These are phyloP conservation scores for Aspergillus sp. DNA, from an alignment of 2,329 filamentous ascomycete genomes.

Conservation along the genomic window DNA sequence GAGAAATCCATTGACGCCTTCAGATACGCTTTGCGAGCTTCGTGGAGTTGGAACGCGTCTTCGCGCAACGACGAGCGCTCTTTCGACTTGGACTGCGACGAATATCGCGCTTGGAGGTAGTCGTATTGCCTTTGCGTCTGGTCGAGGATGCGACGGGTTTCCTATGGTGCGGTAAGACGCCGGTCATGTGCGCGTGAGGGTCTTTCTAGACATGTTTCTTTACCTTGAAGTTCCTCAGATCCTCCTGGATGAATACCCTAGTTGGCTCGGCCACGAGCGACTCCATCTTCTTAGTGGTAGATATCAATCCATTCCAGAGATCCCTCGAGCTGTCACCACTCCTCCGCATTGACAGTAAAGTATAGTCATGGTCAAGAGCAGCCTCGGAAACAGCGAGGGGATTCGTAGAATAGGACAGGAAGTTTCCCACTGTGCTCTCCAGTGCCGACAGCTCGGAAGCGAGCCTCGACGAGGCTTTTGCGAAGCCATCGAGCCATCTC, in stretches of 20 bases:
- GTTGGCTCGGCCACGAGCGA: constrained; percentile 72
- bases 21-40: constrained; percentile 81
- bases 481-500: constrained; percentile 75
- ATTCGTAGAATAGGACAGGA: constrained; percentile 67
- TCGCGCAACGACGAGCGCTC: constrained; percentile 85
- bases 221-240: constrained; percentile 72
- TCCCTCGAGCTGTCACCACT: constrained; percentile 80
- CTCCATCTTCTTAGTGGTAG: constrained; percentile 70
- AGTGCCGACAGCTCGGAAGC: constrained; percentile 60
- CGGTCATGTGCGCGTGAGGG: constrained; percentile 3
- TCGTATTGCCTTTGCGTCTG: constrained; percentile 78
- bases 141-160: constrained; percentile 68
- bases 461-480: constrained; percentile 55
- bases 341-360: constrained; percentile 72
- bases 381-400: constrained; percentile 68
- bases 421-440: constrained; percentile 69
- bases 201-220: not conserved
- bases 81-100: constrained; percentile 81
- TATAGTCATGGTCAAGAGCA: constrained; percentile 91
- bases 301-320: constrained; percentile 72
- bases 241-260: constrained; percentile 64
- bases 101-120: constrained; percentile 68
- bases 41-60: constrained; percentile 91
- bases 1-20: constrained; percentile 92
- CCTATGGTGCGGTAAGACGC: constrained; percentile 32